Conservation (phyloP, 176 grass and related monocot species). For the Hyparrhenia diplandra region DNA sequence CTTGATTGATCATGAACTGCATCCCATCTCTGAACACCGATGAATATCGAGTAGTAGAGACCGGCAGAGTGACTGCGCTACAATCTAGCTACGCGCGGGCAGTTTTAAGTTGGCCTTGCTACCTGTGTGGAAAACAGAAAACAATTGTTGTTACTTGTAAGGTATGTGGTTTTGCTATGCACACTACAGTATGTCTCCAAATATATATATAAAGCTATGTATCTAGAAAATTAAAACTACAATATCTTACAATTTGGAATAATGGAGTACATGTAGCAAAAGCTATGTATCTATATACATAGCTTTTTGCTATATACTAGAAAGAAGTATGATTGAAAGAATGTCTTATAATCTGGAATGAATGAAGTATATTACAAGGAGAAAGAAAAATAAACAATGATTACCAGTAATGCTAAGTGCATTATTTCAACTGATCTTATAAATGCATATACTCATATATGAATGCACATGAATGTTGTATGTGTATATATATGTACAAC, state of each 20-base stretch:
- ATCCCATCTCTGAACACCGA: slow-evolving; percentile 17
- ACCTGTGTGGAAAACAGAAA: slow-evolving; percentile 35
- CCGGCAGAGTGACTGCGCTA: background rate
- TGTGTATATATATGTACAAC: background rate
- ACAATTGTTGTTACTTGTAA: background rate
- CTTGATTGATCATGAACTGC: slow-evolving; percentile 19
- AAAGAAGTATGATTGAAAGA: too few species aligned
- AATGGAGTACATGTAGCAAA: background rate
- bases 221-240: background rate
- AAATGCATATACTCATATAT: background rate
- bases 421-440: background rate
- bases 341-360: background rate
- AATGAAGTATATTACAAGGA: background rate
- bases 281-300: background rate
- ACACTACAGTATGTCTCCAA: background rate
- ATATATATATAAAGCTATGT: background rate
- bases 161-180: background rate
- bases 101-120: slow-evolving; percentile 36
- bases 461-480: background rate
- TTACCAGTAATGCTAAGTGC: background rate
- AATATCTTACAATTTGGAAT: background rate
- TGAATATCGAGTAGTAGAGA: slow-evolving; percentile 12
- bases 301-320: too few species aligned
- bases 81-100: background rate
- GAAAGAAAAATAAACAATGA: too few species aligned